Base-by-base conservation (phyloP, 306 rosid species). In the Canavalia ensiformis region DNA sequence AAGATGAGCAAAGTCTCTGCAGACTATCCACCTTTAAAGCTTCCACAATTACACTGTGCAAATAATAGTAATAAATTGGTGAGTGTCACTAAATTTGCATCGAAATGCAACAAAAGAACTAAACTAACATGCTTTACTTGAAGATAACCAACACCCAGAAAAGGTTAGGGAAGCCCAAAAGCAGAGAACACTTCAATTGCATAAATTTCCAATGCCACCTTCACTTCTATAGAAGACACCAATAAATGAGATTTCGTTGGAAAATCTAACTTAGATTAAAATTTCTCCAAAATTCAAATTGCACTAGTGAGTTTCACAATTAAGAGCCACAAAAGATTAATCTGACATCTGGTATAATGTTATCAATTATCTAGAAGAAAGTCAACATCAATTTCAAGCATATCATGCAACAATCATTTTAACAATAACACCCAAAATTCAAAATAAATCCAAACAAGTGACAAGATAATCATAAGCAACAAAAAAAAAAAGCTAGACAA, bases 21-120 rank as follows among this genome's bases (percentile, higher is more conserved):
- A 93, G 60, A 84, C 97, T 90, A 86, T 94, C 97, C 54, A 92
- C 94, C 90, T 94, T 94, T 80, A 94, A 73, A 76, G 98, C 97
- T 81, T 94, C 97, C 81, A 94, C 92, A 82, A 94, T 89, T 34
- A 92, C 98, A 85, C 98, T 94, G 87, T 3, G 28, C 70, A 82
- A 10, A 47, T 76, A 68, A 76, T n/a, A 84, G 76, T 65, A 74
- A 81, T 68, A 82, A 44, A 83, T 33, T 37, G 73, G 50, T 76
- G n/a, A 84, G 51, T 71, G 65, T 37, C 68, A 77, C 46, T 6
- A 76, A 67, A 52, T 74, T 74, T 64, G 50, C 68, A 81, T 76
- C 70, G 64, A 72, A 75, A 59, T 9, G 60, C 57, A 81, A 3
- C 55, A 8, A 71, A 54, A 34, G 35, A 79, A 52, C 10, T 7